phyloP scores from a whole-genome alignment of 1,284 basidiomycete genomes.

The Ustilago crameri region DNA sequence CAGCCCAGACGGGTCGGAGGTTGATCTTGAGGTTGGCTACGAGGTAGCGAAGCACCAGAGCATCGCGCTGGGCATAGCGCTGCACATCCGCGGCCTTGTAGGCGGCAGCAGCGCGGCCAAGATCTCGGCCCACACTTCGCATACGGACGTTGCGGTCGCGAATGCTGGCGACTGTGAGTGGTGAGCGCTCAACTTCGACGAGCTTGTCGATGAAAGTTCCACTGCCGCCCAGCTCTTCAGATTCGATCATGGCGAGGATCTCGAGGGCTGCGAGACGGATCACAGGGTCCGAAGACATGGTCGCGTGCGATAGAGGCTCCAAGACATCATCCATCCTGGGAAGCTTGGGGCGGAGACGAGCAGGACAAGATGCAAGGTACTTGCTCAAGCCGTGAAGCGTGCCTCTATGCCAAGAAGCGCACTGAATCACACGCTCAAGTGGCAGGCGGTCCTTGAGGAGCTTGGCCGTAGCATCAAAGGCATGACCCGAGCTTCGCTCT shows the following conservation, averaged over 20 bases:
- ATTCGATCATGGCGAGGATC: constrained; percentile 46
- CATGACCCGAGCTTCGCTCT: constrained; percentile 22
- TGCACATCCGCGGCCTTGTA: constrained; percentile 34
- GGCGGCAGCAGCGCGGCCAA: constrained; percentile 31
- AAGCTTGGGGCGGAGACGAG: constrained; percentile 24
- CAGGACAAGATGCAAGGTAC: constrained; percentile 30
- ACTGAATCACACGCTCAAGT: constrained; percentile 22
- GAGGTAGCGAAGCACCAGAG: constrained; percentile 51
- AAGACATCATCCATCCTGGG: constrained; percentile 23
- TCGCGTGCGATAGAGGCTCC: constrained; percentile 24
- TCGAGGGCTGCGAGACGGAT: constrained; percentile 52
- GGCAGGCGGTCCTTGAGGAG: constrained; percentile 26
- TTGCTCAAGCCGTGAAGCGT: constrained; percentile 35
- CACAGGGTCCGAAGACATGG: constrained; percentile 53
- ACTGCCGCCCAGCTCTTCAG: constrained; percentile 4
- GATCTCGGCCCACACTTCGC: constrained; percentile 58
- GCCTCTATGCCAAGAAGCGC: constrained; percentile 46
- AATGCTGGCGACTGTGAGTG: constrained; percentile 52
- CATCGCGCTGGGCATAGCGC: constrained; percentile 16
- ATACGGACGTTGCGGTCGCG: constrained; percentile 64
- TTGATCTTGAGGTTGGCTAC: constrained; percentile 65
- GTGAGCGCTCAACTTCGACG: constrained; percentile 56
- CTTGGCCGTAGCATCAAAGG: constrained; percentile 18
- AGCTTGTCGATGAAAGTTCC: constrained; percentile 36
- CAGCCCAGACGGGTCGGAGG: constrained; percentile 63